Conservation (phyloP, 495 filamentous ascomycete genomes). For the Aspergillus avenaceus region DNA sequence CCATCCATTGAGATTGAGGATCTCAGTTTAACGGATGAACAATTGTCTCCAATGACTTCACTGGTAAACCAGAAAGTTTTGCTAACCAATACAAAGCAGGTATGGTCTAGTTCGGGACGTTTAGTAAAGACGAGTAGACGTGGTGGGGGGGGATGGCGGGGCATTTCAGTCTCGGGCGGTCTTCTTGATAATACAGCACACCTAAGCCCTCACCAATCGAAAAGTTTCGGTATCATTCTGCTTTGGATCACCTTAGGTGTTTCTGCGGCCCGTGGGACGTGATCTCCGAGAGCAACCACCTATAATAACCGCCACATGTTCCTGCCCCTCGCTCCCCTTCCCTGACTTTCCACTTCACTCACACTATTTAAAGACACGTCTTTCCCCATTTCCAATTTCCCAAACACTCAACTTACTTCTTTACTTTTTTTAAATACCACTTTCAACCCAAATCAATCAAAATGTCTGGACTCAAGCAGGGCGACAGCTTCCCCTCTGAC, state of each 20-base stretch:
- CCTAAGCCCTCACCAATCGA: conserved; percentile 28
- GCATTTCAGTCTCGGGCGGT: conserved; percentile 34
- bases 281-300: conserved; percentile 15
- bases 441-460: conserved; percentile 21
- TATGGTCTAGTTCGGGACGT: conserved; percentile 9
- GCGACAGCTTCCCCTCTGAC: conserved; percentile 76
- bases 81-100: conserved; percentile 7
- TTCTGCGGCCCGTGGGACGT: conserved; percentile 9
- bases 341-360: conserved; percentile 3
- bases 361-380: conserved; percentile 7
- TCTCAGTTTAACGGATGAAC: no score
- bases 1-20: no score
- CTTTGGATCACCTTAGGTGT: conserved; percentile 35
- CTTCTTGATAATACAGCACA: conserved; percentile 31
- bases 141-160: conserved; percentile 14
- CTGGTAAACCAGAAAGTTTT: conserved; percentile 5
- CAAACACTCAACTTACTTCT: conserved; percentile 4
- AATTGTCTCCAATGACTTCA: neutral
- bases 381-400: conserved; percentile 2
- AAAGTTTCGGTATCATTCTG: conserved; percentile 44
- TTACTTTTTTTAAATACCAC: conserved; percentile 8
- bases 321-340: conserved; percentile 10
- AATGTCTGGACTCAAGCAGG: conserved; percentile 73
- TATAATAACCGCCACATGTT: conserved; percentile 19
- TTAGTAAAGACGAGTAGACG: conserved; percentile 14